Evolutionary conservation across 139 green algal species (phyloP), one percentile per base, ranked within the genome.

Genomic region (Chlamydomonas applanata): DNA sequence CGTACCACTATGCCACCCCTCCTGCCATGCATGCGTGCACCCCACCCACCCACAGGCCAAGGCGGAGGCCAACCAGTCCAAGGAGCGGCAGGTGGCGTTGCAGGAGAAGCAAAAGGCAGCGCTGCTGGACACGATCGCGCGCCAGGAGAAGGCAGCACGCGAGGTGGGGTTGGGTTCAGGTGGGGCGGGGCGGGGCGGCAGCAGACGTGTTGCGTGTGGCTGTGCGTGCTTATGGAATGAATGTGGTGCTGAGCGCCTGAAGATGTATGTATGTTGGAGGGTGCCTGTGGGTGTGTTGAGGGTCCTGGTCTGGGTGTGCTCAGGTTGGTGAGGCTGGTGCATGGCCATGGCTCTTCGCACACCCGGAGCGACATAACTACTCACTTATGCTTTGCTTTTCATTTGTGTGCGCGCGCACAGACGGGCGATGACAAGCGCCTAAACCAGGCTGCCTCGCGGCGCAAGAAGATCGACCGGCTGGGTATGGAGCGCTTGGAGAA

Each of bases 401-500:
- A 19, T 19, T 7, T 19, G 60, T 24, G 53, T 63, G 40, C 49
- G n/a, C 7, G n/a, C 9, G 1, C 2, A 3, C 69, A 83, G 75
- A 62, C 77, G 11, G 87, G 87, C 11, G 85, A 92, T 45, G 86
- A 90, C 76, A 92, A 92, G 71, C 84, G 86, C 77, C 68, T 92
- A 66, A 56, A 68, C 20, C 82, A 88, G 79, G 86, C 87, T 34
- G 87, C 87, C 22, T 79, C 64, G 11, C 72, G 85, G 30, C 69
- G 74, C 59, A 89, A 89, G 67, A 91, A 91, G 74, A 71, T 89
- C 17, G 79, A 89, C 35, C 72, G 85, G 17, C 57, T 86, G 61
- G 87, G 87, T 17, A n/a, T 83, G 71, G 87, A 92, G 56, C 83
- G 74, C 34, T 88, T 81, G 36, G 76, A 61, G 22, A 73, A 79